Evolutionary conservation across 441 rosid genomes (phyloP).

Genomic region (Adansonia rubrostipa): DNA sequence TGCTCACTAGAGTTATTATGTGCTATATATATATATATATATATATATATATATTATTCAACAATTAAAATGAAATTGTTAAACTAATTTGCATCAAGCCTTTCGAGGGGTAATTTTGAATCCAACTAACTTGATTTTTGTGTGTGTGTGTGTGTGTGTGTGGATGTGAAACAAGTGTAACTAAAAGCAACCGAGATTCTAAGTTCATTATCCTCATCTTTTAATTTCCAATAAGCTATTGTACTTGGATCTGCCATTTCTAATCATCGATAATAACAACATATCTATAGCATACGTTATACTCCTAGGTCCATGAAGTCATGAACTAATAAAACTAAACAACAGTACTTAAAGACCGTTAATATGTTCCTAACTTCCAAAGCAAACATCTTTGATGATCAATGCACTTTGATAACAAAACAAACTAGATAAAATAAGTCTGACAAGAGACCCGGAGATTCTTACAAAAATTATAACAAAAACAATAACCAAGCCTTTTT

Average conservation of each 20-base stretch:
- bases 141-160: no score
- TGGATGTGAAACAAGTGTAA: background rate
- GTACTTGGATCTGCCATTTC: background rate
- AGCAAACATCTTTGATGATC: background rate
- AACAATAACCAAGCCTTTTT: background rate
- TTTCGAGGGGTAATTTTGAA: background rate
- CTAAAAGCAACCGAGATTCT: background rate
- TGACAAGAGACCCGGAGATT: slow-evolving; percentile 6
- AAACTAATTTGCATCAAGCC: background rate
- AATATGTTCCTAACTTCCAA: background rate
- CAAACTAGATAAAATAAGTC: background rate
- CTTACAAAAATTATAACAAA: slow-evolving; percentile 7
- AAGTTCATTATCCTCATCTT: background rate
- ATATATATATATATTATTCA: background rate
- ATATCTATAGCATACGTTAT: background rate
- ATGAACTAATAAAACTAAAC: background rate
- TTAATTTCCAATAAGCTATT: background rate
- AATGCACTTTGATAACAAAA: background rate
- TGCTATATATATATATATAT: background rate
- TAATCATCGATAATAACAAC: background rate
- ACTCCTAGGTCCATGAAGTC: no score
- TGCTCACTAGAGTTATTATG: background rate
- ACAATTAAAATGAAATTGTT: background rate
- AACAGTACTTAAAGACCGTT: background rate
- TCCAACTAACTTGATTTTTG: background rate